Conservation (phyloP, 1,139 yeast species). For the Debaryomycetaceae sp. region DNA sequence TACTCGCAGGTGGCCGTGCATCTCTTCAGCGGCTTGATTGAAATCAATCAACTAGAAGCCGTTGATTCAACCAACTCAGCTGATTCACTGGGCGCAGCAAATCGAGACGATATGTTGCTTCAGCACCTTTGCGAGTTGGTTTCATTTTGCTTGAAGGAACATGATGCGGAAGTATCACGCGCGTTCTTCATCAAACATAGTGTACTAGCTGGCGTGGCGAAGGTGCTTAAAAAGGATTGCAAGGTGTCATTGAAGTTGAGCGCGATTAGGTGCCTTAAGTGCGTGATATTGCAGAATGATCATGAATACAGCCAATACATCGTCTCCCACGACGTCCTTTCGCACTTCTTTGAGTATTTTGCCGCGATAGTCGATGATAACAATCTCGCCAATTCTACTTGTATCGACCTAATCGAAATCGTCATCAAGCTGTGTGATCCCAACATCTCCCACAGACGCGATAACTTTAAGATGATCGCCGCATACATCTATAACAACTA, state of each 20-base stretch:
- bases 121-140: conserved; percentile 70
- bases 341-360: conserved; percentile 49
- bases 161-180: conserved; percentile 52
- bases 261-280: conserved; percentile 62
- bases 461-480: conserved; percentile 46
- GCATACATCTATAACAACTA: conserved; percentile 47
- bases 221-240: conserved; percentile 34
- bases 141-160: conserved; percentile 62
- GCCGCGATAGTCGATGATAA: conserved; percentile 48
- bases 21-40: conserved; percentile 51
- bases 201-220: conserved; percentile 51
- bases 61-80: conserved; percentile 65
- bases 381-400: conserved; percentile 71
- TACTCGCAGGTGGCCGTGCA: conserved; percentile 59
- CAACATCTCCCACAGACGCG: conserved; percentile 20
- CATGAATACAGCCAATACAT: conserved; percentile 55
- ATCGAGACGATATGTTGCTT: conserved; percentile 40
- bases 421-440: conserved; percentile 35
- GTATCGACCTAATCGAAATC: conserved; percentile 65
- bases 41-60: conserved; percentile 21
- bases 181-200: conserved; percentile 58
- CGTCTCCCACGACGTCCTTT: conserved; percentile 52
- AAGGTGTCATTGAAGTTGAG: conserved; percentile 58
- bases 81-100: conserved; percentile 6
- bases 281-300: conserved; percentile 59